phyloP scores from a whole-genome alignment of 192 early-diverging fungal species.

The Funneliformis mosseae region DNA sequence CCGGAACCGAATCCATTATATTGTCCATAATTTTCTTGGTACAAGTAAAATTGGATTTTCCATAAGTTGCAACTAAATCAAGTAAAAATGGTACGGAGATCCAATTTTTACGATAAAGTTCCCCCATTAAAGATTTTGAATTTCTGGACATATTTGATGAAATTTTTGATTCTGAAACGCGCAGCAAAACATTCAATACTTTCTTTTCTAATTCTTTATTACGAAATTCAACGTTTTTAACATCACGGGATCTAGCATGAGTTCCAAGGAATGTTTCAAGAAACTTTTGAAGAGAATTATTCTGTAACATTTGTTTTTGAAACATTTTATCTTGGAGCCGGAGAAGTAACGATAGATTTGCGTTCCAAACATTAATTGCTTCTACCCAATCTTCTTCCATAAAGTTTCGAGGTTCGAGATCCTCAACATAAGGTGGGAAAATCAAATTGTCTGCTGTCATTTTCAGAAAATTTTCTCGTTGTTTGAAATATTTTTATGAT shows the following conservation, averaged over 20 bases:
- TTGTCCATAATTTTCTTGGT: constrained; percentile 41
- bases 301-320: constrained; percentile 33
- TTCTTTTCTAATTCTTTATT: constrained; percentile 21
- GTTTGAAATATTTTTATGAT: too few relatives aligned
- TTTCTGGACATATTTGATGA: constrained; percentile 8
- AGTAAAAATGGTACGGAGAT: constrained; percentile 49
- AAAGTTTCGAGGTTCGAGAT: constrained; percentile 34
- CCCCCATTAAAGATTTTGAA: constrained; percentile 29
- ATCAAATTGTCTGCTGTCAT: neutral
- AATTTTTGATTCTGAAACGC: constrained; percentile 7
- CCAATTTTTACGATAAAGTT: constrained; percentile 35
- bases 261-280: constrained; percentile 44
- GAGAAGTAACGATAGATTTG: constrained; percentile 38
- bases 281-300: constrained; percentile 34
- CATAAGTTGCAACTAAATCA: constrained; percentile 53
- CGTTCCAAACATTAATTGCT: constrained; percentile 44
- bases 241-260: constrained; percentile 39
- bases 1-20: constrained; percentile 50
- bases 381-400: constrained; percentile 39
- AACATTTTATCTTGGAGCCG: constrained; percentile 37
- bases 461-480: neutral
- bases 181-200: constrained; percentile 10
- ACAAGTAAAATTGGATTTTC: constrained; percentile 44
- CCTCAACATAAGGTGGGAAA: constrained; percentile 38
- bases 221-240: constrained; percentile 19